Percentiles rank a stretch among this genome's conserved stretches.
phyloP scores from a whole-genome alignment of 208 protist genomes.

The Crithidia bombi region DNA sequence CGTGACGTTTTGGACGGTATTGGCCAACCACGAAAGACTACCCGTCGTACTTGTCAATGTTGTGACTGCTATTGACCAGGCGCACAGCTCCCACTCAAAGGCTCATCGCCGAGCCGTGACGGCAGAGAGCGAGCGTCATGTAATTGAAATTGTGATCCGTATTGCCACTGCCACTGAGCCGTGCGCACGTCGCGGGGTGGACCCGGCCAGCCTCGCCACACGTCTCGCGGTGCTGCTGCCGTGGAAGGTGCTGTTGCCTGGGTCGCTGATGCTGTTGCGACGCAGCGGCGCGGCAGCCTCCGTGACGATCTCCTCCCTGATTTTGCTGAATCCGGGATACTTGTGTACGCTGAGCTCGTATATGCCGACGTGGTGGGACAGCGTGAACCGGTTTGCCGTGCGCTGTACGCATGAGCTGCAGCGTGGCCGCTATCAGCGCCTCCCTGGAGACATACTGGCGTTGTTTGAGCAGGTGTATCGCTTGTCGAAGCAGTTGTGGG shows the following conservation, averaged over 20 bases:
- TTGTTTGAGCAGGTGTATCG: conserved; percentile 81
- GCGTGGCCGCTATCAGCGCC: conserved; percentile 80
- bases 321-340: conserved; percentile 63
- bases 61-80: conserved; percentile 59
- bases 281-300: conserved; percentile 60
- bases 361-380: conserved; percentile 63
- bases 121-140: conserved; percentile 41
- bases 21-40: conserved; percentile 62
- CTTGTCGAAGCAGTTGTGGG: conserved; percentile 78
- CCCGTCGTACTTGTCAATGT: conserved; percentile 48
- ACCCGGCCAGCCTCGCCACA: conserved; percentile 39
- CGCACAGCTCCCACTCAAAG: conserved; percentile 64
- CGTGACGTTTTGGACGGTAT: conserved; percentile 83
- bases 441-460: conserved; percentile 75
- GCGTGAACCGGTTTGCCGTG: conserved; percentile 53
- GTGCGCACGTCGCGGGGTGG: conserved; percentile 42
- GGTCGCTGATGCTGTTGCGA: conserved; percentile 60
- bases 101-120: conserved; percentile 41
- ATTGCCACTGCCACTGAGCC: conserved; percentile 53
- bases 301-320: conserved; percentile 60
- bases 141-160: conserved; percentile 62
- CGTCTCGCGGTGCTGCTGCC: conserved; percentile 57
- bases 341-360: conserved; percentile 52
- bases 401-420: conserved; percentile 66
- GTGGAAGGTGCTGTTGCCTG: conserved; percentile 47